Conservation (phyloP, 352 stramenopile species). For the Thraustochytrium striatum region DNA sequence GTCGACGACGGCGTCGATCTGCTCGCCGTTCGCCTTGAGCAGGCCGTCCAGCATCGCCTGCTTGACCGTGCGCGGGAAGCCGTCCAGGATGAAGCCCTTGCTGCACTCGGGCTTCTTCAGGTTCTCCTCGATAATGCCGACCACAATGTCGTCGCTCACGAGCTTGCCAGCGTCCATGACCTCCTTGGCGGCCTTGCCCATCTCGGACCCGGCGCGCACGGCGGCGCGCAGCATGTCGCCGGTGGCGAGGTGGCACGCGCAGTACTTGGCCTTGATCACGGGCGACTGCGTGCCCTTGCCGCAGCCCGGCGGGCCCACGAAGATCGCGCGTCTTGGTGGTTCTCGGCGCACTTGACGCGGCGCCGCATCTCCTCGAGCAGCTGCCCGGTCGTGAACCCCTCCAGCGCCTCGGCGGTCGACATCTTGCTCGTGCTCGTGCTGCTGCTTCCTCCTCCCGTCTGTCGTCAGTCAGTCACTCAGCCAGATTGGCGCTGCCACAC, state of each 20-base stretch:
- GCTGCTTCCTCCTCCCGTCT: too few relatives aligned
- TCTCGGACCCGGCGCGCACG: constrained; percentile 89
- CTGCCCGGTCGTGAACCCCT: constrained; percentile 66
- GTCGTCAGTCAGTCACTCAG: too few relatives aligned
- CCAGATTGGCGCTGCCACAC: too few relatives aligned
- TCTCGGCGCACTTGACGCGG: constrained; percentile 79
- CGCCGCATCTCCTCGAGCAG: constrained; percentile 83
- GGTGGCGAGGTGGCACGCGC: constrained; percentile 94
- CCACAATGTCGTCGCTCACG: constrained; percentile 96
- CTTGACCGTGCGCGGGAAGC: constrained; percentile 95
- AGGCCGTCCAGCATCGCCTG: constrained; percentile 97
- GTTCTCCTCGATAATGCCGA: constrained; percentile 97
- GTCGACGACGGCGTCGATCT: constrained; percentile 85
- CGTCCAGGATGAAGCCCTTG: constrained; percentile 98
- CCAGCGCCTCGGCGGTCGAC: constrained; percentile 19
- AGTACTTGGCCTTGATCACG: constrained; percentile 95
- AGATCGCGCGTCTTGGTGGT: constrained; percentile 86
- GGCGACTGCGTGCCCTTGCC: constrained; percentile 98
- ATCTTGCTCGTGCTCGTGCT: too few relatives aligned
- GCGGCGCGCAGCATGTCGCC: constrained; percentile 98
- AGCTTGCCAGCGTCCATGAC: constrained; percentile 92
- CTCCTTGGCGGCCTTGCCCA: constrained; percentile 86
- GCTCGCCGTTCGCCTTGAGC: constrained; percentile 76
- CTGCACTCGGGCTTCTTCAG: constrained; percentile 93
- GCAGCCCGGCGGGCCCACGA: constrained; percentile 80